phyloP scores from a whole-genome alignment of 345 rosid genomes.

The Adansonia digitata region DNA sequence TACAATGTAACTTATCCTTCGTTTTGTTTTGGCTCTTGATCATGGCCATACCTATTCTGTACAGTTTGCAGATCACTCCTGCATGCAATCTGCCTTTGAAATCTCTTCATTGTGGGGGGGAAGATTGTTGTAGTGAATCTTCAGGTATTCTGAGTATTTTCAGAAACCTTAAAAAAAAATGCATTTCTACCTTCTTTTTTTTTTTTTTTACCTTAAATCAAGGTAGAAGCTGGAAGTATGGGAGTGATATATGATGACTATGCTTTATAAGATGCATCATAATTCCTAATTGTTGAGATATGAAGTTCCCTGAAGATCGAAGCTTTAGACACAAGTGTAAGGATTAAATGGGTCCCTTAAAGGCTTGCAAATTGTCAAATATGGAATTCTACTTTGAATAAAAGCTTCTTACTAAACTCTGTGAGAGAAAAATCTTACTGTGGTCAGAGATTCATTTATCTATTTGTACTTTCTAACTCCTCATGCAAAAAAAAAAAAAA shows the following conservation, averaged over 20 bases:
- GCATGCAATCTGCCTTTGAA: constrained; percentile 98
- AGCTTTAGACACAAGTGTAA: background rate
- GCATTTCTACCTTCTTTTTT: background rate
- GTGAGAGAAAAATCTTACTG: background rate
- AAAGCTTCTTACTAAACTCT: background rate
- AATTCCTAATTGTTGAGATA: background rate
- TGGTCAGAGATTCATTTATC: background rate
- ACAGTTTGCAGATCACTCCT: constrained; percentile 99
- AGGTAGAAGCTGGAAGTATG: background rate
- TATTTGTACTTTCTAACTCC: background rate
- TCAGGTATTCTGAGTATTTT: constrained; percentile 47
- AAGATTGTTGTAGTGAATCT: constrained; percentile 91
- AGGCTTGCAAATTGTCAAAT: background rate
- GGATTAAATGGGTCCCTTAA: background rate
- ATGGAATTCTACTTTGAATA: background rate
- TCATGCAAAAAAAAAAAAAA: background rate
- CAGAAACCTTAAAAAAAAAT: background rate
- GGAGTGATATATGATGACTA: background rate
- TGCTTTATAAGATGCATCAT: constrained; percentile 5
- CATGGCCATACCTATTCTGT: constrained; percentile 16
- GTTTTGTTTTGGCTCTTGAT: constrained; percentile 2
- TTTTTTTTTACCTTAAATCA: background rate
- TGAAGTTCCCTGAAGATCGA: background rate
- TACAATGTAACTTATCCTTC: background rate
- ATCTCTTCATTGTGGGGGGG: constrained; percentile 83